phyloP scores from a whole-genome alignment of 2,329 filamentous ascomycete species.

The Volutella citrinella region DNA sequence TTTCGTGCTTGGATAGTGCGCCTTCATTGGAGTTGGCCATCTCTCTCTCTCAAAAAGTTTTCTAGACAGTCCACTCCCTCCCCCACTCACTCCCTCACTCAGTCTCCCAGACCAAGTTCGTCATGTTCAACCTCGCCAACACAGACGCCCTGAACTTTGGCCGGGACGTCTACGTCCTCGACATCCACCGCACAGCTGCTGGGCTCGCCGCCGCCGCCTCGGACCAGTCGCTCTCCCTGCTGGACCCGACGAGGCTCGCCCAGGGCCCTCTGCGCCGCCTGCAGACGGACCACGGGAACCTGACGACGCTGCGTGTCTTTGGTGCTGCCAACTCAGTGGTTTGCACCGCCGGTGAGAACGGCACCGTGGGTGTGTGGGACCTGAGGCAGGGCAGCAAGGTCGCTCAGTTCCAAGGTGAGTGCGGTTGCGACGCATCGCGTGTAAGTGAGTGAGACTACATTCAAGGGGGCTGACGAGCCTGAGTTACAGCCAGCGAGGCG shows the following conservation, averaged over 20 bases:
- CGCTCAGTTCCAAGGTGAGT: constrained; percentile 45
- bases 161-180: constrained; percentile 54
- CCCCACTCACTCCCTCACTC: constrained; percentile 8
- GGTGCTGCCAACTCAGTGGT: constrained; percentile 52
- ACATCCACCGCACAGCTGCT: constrained; percentile 48
- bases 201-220: constrained; percentile 64
- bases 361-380: constrained; percentile 65
- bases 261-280: constrained; percentile 47
- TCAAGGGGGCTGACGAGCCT: neutral
- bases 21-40: no score
- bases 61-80: neutral
- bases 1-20: no score
- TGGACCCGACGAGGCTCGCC: constrained; percentile 58
- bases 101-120: constrained; percentile 5
- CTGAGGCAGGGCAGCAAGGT: constrained; percentile 47
- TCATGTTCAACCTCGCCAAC: constrained; percentile 35
- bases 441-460: neutral
- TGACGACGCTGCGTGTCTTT: constrained; percentile 60
- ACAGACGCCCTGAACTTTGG: constrained; percentile 29
- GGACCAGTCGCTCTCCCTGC: constrained; percentile 65
- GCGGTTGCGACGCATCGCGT: constrained; percentile 4
- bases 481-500: constrained; percentile 36
- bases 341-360: constrained; percentile 70
- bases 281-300: constrained; percentile 55
- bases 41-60: no score